These are phyloP conservation scores for Diplogelasinospora grovesii DNA, from an alignment of 495 filamentous ascomycete genomes.

Conservation along the genomic window DNA sequence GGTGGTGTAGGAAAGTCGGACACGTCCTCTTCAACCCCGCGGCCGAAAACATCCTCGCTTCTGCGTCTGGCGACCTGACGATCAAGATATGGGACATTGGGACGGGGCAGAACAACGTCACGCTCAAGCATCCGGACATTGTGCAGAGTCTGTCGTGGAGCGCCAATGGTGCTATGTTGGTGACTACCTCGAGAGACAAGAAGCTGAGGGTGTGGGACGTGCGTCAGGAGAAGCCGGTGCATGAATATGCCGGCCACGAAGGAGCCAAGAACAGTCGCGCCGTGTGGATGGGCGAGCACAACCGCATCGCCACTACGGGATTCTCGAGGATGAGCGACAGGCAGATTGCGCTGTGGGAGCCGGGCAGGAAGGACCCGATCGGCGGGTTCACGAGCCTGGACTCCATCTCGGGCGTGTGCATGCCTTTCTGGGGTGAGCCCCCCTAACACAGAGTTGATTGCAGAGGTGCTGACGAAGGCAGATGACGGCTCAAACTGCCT, in stretches of 20 bases:
- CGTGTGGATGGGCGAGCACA: slow-evolving; percentile 94
- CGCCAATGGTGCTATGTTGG: slow-evolving; percentile 80
- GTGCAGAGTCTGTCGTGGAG: slow-evolving; percentile 96
- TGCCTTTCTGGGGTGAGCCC: slow-evolving; percentile 87
- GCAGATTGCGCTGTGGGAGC: slow-evolving; percentile 92
- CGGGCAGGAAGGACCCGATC: slow-evolving; percentile 75
- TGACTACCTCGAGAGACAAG: slow-evolving; percentile 95
- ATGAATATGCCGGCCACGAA: slow-evolving; percentile 77
- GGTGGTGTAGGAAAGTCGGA: slow-evolving; percentile 70
- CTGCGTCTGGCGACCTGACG: slow-evolving; percentile 88
- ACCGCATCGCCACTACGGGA: slow-evolving; percentile 89
- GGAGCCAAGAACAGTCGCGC: slow-evolving; percentile 95
- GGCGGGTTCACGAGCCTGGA: slow-evolving; percentile 84
- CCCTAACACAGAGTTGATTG: slow-evolving; percentile 24
- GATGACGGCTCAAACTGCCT: slow-evolving; percentile 87
- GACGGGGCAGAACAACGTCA: slow-evolving; percentile 62
- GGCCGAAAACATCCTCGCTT: slow-evolving; percentile 91
- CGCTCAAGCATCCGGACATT: slow-evolving; percentile 79
- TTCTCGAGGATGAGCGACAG: slow-evolving; percentile 98
- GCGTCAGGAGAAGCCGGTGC: slow-evolving; percentile 78
- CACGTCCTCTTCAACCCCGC: slow-evolving; percentile 97
- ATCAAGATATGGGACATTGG: slow-evolving; percentile 95
- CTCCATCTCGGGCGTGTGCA: slow-evolving; percentile 93
- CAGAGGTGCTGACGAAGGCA: too few relatives aligned
- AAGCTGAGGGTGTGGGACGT: slow-evolving; percentile 97